These are phyloP conservation scores for Penicillium sp. DNA, from an alignment of 2,329 filamentous ascomycete species.

Conservation along the genomic window DNA sequence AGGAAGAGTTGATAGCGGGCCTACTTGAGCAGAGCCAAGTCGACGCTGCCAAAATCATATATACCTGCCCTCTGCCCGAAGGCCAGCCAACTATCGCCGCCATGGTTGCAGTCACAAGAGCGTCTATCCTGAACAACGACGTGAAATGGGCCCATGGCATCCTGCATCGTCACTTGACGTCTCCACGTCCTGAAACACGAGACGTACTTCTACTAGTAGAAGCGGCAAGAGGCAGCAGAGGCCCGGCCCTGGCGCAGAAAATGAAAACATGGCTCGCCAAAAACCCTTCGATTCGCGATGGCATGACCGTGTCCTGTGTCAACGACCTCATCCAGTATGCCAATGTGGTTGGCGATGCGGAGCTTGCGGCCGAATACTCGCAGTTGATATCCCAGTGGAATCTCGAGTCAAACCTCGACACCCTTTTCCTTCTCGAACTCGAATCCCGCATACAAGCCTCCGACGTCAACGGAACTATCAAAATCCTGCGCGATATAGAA, in stretches of 20 bases:
- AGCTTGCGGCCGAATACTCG: conserved; percentile 70
- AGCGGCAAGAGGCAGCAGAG: conserved; percentile 65
- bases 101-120: conserved; percentile 55
- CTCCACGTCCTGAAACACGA: conserved; percentile 58
- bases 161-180: conserved; percentile 46
- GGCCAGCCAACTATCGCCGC: conserved; percentile 43
- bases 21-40: conserved; percentile 58
- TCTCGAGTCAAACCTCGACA: conserved; percentile 64
- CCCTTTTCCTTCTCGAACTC: conserved; percentile 66
- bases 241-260: conserved; percentile 70
- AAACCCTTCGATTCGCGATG: conserved; percentile 41
- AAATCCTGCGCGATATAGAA: conserved; percentile 52
- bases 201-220: conserved; percentile 74
- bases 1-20: conserved; percentile 56
- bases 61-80: conserved; percentile 51
- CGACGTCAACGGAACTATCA: conserved; percentile 61
- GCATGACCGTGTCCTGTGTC: conserved; percentile 67
- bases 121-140: conserved; percentile 58
- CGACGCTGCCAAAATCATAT: conserved; percentile 65
- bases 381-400: conserved; percentile 61
- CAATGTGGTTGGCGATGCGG: conserved; percentile 64
- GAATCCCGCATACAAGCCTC: conserved; percentile 69
- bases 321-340: conserved; percentile 73
- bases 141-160: conserved; percentile 60
- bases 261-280: conserved; percentile 60